Evolutionary conservation across 163 green algal genomes (phyloP).

Genomic region (Scenedesmus sp.): DNA sequence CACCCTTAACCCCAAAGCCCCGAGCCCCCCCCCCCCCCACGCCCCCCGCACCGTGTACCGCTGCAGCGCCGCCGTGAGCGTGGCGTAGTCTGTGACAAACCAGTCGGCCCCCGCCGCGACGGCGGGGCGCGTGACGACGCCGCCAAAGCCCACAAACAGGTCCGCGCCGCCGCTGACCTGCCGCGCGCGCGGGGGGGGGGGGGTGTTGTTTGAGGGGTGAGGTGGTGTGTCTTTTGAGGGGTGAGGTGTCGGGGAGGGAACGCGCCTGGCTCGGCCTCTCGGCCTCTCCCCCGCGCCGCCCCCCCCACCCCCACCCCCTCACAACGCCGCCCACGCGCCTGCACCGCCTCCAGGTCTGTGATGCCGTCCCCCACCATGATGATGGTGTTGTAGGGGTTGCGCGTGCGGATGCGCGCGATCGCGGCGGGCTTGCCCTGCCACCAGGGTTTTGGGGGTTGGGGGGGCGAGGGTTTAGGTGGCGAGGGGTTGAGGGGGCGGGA

Average conservation of each 20-base stretch:
- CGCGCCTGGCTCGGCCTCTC: no score
- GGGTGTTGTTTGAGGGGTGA: no score
- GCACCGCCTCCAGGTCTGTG: constrained; percentile 80
- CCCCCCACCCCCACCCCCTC: no score
- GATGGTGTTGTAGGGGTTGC: constrained; percentile 77
- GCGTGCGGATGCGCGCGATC: constrained; percentile 69
- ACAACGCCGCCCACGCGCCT: constrained; percentile 27
- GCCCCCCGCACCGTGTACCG: constrained; percentile 52
- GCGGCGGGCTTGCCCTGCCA: constrained; percentile 76
- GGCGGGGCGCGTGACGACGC: constrained; percentile 48
- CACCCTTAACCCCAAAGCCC: no score
- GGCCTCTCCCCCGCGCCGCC: no score
- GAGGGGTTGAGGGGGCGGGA: constrained; percentile 30
- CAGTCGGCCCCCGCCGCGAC: constrained; percentile 51
- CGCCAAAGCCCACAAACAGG: constrained; percentile 78
- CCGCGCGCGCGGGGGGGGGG: neutral
- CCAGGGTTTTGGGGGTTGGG: no score
- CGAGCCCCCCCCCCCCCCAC: no score
- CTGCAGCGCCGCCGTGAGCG: constrained; percentile 54
- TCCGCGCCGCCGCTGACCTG: constrained; percentile 71
- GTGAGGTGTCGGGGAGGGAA: no score
- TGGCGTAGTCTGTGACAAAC: constrained; percentile 59
- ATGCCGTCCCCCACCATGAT: constrained; percentile 86
- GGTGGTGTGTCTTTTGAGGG: no score
- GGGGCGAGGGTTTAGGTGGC: no score